Conservation (phyloP, 2,329 filamentous ascomycete species). For the Monosporascus sp. region DNA sequence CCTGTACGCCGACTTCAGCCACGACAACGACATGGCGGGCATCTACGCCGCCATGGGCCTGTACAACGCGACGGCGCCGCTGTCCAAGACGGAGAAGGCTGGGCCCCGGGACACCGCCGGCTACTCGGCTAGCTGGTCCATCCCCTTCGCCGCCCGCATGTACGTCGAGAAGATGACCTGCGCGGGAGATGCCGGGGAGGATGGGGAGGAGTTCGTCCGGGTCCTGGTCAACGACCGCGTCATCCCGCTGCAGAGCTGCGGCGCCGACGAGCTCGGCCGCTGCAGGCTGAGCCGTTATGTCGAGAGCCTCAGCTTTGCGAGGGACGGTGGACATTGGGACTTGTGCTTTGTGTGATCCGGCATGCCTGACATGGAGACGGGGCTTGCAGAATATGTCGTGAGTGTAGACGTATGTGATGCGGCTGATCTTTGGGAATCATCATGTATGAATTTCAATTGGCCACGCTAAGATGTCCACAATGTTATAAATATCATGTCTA, state of each 20-base stretch:
- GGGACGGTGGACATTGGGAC: conserved; percentile 66
- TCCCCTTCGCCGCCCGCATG: conserved; percentile 74
- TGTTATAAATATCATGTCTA: too few relatives aligned
- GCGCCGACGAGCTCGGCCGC: conserved; percentile 62
- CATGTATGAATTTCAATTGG: too few relatives aligned
- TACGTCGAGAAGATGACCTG: conserved; percentile 89
- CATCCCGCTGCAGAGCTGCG: conserved; percentile 64
- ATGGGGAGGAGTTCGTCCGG: conserved; percentile 64
- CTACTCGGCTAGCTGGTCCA: conserved; percentile 71
- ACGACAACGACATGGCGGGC: conserved; percentile 81
- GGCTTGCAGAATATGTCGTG: background rate
- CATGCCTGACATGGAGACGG: background rate
- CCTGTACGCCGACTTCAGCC: conserved; percentile 85
- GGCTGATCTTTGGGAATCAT: too few relatives aligned
- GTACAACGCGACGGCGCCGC: conserved; percentile 59
- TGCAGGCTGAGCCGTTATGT: conserved; percentile 69
- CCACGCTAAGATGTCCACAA: too few relatives aligned
- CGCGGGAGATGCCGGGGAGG: conserved; percentile 44
- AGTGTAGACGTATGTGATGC: too few relatives aligned
- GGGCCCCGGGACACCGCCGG: conserved; percentile 53
- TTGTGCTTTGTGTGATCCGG: conserved; percentile 45
- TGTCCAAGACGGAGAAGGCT: conserved; percentile 46
- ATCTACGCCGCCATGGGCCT: conserved; percentile 74
- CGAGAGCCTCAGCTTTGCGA: conserved; percentile 68
- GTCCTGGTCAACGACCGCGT: conserved; percentile 82